Conservation (phyloP, 495 filamentous ascomycete genomes). For the Aspergillus mulundensis region DNA sequence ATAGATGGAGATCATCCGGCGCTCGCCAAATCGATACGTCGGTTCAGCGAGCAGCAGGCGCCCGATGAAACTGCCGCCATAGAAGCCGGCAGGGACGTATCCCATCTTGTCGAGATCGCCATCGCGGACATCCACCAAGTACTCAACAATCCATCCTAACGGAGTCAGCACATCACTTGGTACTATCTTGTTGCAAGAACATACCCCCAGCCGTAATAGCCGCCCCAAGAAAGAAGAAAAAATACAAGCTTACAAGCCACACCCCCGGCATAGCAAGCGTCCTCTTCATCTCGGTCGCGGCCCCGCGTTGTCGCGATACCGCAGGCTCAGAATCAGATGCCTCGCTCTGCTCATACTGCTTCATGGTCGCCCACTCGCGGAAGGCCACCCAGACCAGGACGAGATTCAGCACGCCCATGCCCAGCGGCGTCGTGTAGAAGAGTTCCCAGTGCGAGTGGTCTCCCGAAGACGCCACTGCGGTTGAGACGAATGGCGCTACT, state of each 20-base stretch:
- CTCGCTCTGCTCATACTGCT: neutral
- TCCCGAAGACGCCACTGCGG: conserved; percentile 26
- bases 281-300: conserved; percentile 21
- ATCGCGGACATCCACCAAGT: conserved; percentile 27
- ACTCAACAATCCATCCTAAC: conserved; percentile 34
- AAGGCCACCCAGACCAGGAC: conserved; percentile 20
- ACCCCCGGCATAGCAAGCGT: conserved; percentile 23
- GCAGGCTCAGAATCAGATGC: neutral
- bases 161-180: too few species aligned
- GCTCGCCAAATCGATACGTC: conserved; percentile 28
- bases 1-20: conserved; percentile 30
- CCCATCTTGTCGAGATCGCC: conserved; percentile 31
- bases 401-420: conserved; percentile 23
- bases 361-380: conserved; percentile 18
- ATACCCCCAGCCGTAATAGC: conserved; percentile 28
- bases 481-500: conserved; percentile 27
- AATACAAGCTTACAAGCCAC: conserved; percentile 31
- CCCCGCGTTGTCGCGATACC: conserved; percentile 3
- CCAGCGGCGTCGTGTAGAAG: conserved; percentile 27
- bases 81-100: conserved; percentile 28
- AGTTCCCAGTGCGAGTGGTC: conserved; percentile 20
- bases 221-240: conserved; percentile 32
- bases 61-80: conserved; percentile 26
- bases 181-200: too few species aligned
- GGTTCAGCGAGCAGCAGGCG: conserved; percentile 27